Evolutionary conservation across 129 eudicot species (phyloP), one percentile per base, ranked within the genome.

Genomic region (Flaveria linearis): DNA sequence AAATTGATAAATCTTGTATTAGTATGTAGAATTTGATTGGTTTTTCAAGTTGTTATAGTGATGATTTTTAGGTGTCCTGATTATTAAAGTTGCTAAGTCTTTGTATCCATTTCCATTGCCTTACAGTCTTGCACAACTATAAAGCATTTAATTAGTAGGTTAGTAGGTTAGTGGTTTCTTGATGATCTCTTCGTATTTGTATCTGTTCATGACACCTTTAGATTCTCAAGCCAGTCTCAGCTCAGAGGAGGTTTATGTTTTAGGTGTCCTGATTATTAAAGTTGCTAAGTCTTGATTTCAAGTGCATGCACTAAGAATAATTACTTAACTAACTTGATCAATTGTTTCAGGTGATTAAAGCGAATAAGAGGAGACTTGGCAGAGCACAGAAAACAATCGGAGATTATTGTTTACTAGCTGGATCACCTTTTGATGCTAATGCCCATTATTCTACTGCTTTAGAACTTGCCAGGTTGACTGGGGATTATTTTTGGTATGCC

Each of bases 161-260:
- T n/a, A n/a, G n/a, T n/a, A n/a, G n/a, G n/a, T n/a, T n/a, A n/a
- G n/a, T n/a, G n/a, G n/a, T n/a, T n/a, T n/a, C n/a, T n/a, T n/a
- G n/a, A n/a, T n/a, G n/a, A n/a, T n/a, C n/a, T n/a, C n/a, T n/a
- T n/a, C n/a, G n/a, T n/a, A n/a, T n/a, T n/a, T n/a, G n/a, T n/a
- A n/a, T n/a, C n/a, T n/a, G n/a, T n/a, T n/a, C n/a, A n/a, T n/a
- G 90, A 94, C 99, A 30, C 99, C 99, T 86, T 75, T 94, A 80
- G 99, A 94, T 89, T 91, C 97, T 80, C 99, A 94, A 94, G 97
- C 97, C 79, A 94, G 91, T 89, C 99, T 94, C 78, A 87, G 93
- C 86, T 94, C 99, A 85, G 99, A 94, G 96, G 99, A 94, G 99
- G 99, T 94, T 91, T 87, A 88, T 84, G 80, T 87, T 87, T 93